Evolutionary conservation across 768 basidiomycete species (phyloP).

Genomic region (Phallus indusiatus): DNA sequence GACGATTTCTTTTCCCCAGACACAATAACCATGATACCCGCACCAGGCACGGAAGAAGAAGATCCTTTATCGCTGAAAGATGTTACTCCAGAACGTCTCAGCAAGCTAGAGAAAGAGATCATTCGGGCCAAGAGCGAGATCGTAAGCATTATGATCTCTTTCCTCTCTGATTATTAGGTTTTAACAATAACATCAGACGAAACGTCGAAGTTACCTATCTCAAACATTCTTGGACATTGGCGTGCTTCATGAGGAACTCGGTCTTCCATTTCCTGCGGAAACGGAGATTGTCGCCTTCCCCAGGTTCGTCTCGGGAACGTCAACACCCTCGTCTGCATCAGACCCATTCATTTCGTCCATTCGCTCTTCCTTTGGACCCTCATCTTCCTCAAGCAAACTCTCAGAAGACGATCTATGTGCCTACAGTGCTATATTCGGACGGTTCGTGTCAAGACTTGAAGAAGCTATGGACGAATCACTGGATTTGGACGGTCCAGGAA

Average conservation of each 20-base stretch:
- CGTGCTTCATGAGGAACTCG: slow-evolving; percentile 76
- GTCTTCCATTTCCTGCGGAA: slow-evolving; percentile 48
- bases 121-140: slow-evolving; percentile 82
- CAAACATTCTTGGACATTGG: slow-evolving; percentile 66
- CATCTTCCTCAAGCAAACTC: not conserved
- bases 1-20: slow-evolving; percentile 49
- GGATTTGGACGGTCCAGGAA: slow-evolving; percentile 22
- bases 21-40: slow-evolving; percentile 37
- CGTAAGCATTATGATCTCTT: slow-evolving; percentile 35
- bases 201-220: slow-evolving; percentile 57
- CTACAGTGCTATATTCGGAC: slow-evolving; percentile 51
- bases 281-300: slow-evolving; percentile 7
- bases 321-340: slow-evolving; percentile 3
- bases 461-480: slow-evolving; percentile 44
- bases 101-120: slow-evolving; percentile 74
- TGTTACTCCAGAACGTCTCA: slow-evolving; percentile 73
- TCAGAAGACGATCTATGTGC: slow-evolving; percentile 19
- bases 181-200: slow-evolving; percentile 35
- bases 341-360: slow-evolving; percentile 1
- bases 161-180: not conserved
- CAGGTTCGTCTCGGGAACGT: slow-evolving; percentile 8
- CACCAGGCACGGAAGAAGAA: slow-evolving; percentile 33
- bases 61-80: slow-evolving; percentile 42
- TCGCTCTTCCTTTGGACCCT: not conserved
- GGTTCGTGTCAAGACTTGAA: slow-evolving; percentile 55